Evolutionary conservation across 768 basidiomycete genomes (phyloP), one percentile per base, ranked within the genome.

Genomic region (Boletus huronensis): DNA sequence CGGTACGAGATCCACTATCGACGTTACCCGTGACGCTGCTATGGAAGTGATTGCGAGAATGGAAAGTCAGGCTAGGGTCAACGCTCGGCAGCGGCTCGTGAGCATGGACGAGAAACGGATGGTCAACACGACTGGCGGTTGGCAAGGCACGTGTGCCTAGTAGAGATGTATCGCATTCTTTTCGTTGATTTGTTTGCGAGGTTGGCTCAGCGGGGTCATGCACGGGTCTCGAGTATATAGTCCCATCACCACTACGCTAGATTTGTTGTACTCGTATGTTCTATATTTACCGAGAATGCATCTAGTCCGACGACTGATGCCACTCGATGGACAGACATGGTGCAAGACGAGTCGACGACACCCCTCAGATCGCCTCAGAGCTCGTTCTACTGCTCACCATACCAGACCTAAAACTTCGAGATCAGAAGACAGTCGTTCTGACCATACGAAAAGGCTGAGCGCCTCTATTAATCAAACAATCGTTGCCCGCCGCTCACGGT

Each of bases 181-280:
- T 38, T 52, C 8, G n/a, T 65, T 43, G 64, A 67, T 65, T 65
- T 65, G 62, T 64, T 44, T 47, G 26, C 17, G 34, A 38, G 35
- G 11, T 31, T n/a, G 23, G 36, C 36, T 39, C n/a, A n/a, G n/a
- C n/a, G 38, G 19, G 19, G 19, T 39, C 10, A 9, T 36, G n/a
- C 35, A n/a, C 35, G 14, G 35, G 14, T 32, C 31, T 29, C 31
- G 23, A 31, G 23, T 13, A 19, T 19, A 11, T 28, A 35, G 3
- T n/a, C 28, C 14, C 32, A 38, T 11, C 32, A 35, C 38, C 29
- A 56, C 29, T 41, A 23, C 25, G 19, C 21, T 55, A 38, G 58
- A 46, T 60, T 60, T 59, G 58, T 59, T n/a, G 29, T 35, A 19
- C 36, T 28, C 16, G 13, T 49, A 34, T 36, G 19, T 28, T 35